These are phyloP conservation scores for Wickerhamomyces sydowiorum DNA, from an alignment of 805 yeast species.

Conservation along the genomic window DNA sequence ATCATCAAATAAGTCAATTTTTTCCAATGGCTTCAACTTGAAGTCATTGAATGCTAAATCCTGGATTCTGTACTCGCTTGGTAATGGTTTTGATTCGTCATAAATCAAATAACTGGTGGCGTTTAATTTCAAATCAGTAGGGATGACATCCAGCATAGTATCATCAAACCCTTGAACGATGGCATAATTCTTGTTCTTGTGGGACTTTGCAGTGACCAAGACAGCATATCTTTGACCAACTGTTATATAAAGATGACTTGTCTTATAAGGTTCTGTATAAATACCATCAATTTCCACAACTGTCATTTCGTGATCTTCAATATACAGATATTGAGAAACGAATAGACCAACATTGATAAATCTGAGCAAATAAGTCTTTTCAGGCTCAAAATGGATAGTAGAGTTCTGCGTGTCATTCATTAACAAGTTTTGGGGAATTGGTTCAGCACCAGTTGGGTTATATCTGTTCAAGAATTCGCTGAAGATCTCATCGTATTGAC, in stretches of 20 bases:
- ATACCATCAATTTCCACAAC: conserved; percentile 76
- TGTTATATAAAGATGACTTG: conserved; percentile 54
- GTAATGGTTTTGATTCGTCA: conserved; percentile 27
- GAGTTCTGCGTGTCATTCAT: conserved; percentile 61
- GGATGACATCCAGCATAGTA: conserved; percentile 66
- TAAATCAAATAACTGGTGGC: conserved; percentile 54
- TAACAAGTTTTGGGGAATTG: conserved; percentile 62
- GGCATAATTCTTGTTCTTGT: conserved; percentile 43
- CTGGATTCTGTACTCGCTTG: conserved; percentile 18
- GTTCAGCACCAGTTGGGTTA: conserved; percentile 85
- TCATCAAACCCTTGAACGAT: conserved; percentile 58
- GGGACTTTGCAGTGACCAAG: conserved; percentile 49
- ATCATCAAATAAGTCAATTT: conserved; percentile 40
- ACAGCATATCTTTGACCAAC: conserved; percentile 83
- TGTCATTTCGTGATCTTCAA: conserved; percentile 68
- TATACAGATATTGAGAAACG: conserved; percentile 62
- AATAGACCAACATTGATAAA: conserved; percentile 65
- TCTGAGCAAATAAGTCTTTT: conserved; percentile 58
- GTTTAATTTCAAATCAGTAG: conserved; percentile 48
- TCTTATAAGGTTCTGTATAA: conserved; percentile 50
- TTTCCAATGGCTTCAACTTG: conserved; percentile 37
- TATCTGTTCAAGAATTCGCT: conserved; percentile 50
- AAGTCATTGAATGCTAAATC: conserved; percentile 27
- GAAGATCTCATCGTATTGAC: conserved; percentile 39
- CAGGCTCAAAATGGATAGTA: conserved; percentile 49